Conservation (phyloP, 331 rosid genomes). For the Dryas integrifolia region DNA sequence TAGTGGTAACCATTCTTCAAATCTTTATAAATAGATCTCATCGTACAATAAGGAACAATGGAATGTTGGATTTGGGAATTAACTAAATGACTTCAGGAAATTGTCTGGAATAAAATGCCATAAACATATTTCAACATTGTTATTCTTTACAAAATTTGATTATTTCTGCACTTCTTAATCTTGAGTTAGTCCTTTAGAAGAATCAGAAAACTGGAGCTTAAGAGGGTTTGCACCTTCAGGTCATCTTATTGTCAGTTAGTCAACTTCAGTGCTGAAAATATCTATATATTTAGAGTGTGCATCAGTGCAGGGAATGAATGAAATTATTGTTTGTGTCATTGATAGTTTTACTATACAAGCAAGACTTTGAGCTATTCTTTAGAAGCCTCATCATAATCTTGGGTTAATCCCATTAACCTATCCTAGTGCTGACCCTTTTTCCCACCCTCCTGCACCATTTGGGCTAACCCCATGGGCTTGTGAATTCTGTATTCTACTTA, state of each 20-base stretch:
- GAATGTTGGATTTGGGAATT: not conserved
- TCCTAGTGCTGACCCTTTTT: too few species aligned
- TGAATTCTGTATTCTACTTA: not conserved
- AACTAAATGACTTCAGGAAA: not conserved
- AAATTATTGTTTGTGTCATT: conserved; percentile 2
- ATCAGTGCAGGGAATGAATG: not conserved
- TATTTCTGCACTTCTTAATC: not conserved
- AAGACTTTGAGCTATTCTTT: not conserved
- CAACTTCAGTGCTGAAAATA: conserved; percentile 1
- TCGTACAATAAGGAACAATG: not conserved
- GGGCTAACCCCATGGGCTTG: too few species aligned
- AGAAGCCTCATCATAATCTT: not conserved
- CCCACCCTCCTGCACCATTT: too few species aligned
- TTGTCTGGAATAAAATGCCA: conserved; percentile 4
- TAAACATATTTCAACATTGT: not conserved
- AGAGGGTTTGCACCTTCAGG: not conserved
- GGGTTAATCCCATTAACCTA: too few species aligned
- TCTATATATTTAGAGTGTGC: not conserved
- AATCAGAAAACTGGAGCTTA: not conserved
- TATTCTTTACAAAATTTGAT: not conserved
- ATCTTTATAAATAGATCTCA: not conserved
- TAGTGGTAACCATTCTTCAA: not conserved
- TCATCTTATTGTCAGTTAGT: not conserved
- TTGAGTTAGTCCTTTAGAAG: not conserved
- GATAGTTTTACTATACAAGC: not conserved